These are phyloP conservation scores for Pseudofabraea citricarpa DNA, from an alignment of 2,329 filamentous ascomycete species.

Conservation along the genomic window DNA sequence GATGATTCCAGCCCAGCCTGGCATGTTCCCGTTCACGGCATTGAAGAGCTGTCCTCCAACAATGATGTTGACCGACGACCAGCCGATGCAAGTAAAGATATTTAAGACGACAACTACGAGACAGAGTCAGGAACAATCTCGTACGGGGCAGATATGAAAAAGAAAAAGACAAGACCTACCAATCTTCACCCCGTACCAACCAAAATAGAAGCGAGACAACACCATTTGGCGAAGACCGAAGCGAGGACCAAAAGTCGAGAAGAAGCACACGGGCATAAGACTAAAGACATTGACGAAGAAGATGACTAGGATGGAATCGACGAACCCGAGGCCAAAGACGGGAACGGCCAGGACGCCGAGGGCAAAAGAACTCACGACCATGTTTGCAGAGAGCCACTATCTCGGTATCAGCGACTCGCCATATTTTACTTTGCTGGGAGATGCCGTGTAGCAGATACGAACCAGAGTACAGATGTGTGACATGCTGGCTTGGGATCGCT, in stretches of 20 bases:
- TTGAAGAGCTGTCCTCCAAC: constrained; percentile 75
- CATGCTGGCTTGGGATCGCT: constrained; percentile 61
- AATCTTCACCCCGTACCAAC: constrained; percentile 64
- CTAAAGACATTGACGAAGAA: constrained; percentile 73
- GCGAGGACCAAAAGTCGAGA: constrained; percentile 69
- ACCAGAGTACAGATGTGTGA: constrained; percentile 69
- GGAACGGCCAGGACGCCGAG: constrained; percentile 67
- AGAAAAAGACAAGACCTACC: constrained; percentile 38
- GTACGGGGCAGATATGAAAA: not conserved
- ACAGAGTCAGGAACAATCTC: too few relatives aligned
- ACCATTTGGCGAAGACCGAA: constrained; percentile 80
- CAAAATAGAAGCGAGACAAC: constrained; percentile 72
- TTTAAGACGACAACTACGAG: constrained; percentile 63
- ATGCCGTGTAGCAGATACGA: too few relatives aligned
- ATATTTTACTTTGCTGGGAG: too few relatives aligned
- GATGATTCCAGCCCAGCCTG: constrained; percentile 69
- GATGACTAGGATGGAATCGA: constrained; percentile 67
- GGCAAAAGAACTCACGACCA: constrained; percentile 73
- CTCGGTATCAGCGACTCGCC: too few relatives aligned
- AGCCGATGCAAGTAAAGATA: constrained; percentile 66
- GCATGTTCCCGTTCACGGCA: constrained; percentile 65
- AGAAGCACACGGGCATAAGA: constrained; percentile 69
- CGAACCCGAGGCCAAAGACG: constrained; percentile 65
- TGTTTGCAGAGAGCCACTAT: constrained; percentile 73
- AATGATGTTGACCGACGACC: constrained; percentile 74